Evolutionary conservation across 2,329 filamentous ascomycete species (phyloP), one percentile per base, ranked within the genome.

Genomic region (Aspergillus sp.): DNA sequence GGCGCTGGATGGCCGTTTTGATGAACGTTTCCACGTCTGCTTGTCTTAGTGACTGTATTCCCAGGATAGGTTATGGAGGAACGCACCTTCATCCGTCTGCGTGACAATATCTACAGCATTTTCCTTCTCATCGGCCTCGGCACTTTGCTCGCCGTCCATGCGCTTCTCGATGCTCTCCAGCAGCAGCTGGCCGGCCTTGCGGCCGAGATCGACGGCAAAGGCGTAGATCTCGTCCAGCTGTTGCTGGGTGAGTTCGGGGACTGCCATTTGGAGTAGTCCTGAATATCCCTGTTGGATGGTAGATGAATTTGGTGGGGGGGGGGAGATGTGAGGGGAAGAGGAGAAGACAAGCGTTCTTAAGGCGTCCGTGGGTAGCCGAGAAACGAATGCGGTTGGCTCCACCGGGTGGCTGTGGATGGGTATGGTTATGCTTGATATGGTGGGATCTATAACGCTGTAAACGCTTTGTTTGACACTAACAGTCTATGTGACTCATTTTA

Each of bases 71-170:
- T 13, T 8, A 14, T 17, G 11, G n/a, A 2, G 10, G 11, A 13
- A 24, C 24, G 19, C 70, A 87, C 86, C 85, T 71, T 87, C 81
- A 65, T 91, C 88, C 0, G 86, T 88, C 71, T 90, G 82, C 9
- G 87, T 91, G 17, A 91, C 88, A 56, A 91, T 82, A 66, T 91
- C 88, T 10, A 91, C 88, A 1, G 87, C 80, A 65, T 82, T 90
- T 59, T 88, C 84, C 68, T 92, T 92, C 70, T 90, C 86, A 7
- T 77, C 72, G 50, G 80, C 77, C 1, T 22, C 19, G 61, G 54
- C 78, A 41, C 67, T 63, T 47, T 53, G 68, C 14, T 64, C 62
- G 35, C 71, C 74, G 9, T 70, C 73, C 60, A 80, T 81, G 32
- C 85, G 78, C 56, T 77, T 67, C 57, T 80, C 76, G n/a, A 85